Evolutionary conservation across 352 stramenopile species (phyloP).

Genomic region (Phytophthora cajani): DNA sequence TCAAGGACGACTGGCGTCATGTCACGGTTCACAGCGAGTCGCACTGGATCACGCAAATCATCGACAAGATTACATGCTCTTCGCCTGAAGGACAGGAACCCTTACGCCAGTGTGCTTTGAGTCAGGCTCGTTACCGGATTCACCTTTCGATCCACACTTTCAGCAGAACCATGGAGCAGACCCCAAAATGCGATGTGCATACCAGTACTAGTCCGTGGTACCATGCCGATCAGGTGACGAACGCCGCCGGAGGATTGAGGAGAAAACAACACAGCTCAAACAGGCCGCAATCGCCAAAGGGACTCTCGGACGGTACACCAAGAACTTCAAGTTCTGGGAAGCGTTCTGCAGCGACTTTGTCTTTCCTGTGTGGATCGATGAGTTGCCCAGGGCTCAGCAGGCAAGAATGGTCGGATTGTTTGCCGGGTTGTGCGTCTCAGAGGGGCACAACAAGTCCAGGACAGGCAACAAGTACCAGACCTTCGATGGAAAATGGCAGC

Average conservation of each 20-base stretch:
- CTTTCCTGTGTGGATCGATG: constrained; percentile 31
- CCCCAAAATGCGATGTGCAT: constrained; percentile 7
- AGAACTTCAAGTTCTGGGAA: constrained; percentile 22
- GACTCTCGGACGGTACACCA: constrained; percentile 9
- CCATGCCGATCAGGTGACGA: neutral
- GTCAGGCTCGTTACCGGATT: constrained; percentile 16
- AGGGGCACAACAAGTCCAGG: constrained; percentile 2
- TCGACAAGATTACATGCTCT: constrained; percentile 14
- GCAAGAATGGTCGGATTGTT: constrained; percentile 33
- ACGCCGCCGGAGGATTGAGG: neutral
- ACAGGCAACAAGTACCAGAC: constrained; percentile 1
- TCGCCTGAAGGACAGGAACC: constrained; percentile 3
- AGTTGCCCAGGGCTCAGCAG: constrained; percentile 29
- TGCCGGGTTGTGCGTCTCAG: constrained; percentile 19
- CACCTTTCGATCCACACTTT: constrained; percentile 12
- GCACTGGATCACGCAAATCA: constrained; percentile 3
- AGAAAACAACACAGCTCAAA: constrained; percentile 3
- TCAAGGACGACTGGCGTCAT: constrained; percentile 13
- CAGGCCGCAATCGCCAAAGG: neutral
- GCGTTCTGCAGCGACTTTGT: constrained; percentile 18
- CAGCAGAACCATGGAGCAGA: constrained; percentile 14
- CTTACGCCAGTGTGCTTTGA: constrained; percentile 13
- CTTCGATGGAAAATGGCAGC: neutral
- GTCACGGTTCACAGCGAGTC: constrained; percentile 6
- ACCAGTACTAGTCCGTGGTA: neutral